Conservation (phyloP, 2,329 filamentous ascomycete genomes). For the Calonectria pteridis region DNA sequence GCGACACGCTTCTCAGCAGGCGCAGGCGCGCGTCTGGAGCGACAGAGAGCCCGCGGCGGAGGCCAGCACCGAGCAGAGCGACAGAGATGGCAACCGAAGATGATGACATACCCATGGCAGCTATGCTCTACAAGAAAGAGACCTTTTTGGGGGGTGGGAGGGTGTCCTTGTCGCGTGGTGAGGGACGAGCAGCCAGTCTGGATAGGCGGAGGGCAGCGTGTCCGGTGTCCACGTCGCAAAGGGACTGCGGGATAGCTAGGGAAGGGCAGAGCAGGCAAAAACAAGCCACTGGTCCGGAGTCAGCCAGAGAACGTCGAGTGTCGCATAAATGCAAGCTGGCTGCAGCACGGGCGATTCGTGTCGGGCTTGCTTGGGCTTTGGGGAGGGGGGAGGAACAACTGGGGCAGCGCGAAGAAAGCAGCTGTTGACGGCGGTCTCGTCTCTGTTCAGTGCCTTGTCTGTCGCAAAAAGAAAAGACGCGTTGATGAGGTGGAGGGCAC, state of each 20-base stretch:
- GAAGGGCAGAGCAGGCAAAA: slow-evolving; percentile 42
- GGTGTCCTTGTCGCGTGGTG: slow-evolving; percentile 44
- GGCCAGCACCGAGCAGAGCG: background rate
- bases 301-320: slow-evolving; percentile 44
- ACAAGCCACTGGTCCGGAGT: slow-evolving; percentile 49
- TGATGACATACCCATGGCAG: slow-evolving; percentile 47
- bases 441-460: slow-evolving; percentile 37
- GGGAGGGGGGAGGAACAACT: slow-evolving; percentile 31
- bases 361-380: slow-evolving; percentile 36
- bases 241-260: slow-evolving; percentile 39
- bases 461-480: slow-evolving; percentile 46
- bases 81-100: slow-evolving; percentile 33
- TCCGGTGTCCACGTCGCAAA: slow-evolving; percentile 42
- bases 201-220: slow-evolving; percentile 40
- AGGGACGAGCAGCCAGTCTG: slow-evolving; percentile 43
- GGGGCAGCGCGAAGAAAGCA: slow-evolving; percentile 23
- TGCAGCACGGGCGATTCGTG: slow-evolving; percentile 46
- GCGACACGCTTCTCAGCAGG: slow-evolving; percentile 35
- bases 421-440: slow-evolving; percentile 32
- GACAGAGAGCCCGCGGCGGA: slow-evolving; percentile 17
- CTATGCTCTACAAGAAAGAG: slow-evolving; percentile 40
- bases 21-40: slow-evolving; percentile 37
- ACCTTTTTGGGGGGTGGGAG: slow-evolving; percentile 41
- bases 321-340: slow-evolving; percentile 50
- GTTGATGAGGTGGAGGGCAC: slow-evolving; percentile 37